Evolutionary conservation across 805 yeast genomes (phyloP).

Genomic region (Kazachstania martiniae): DNA sequence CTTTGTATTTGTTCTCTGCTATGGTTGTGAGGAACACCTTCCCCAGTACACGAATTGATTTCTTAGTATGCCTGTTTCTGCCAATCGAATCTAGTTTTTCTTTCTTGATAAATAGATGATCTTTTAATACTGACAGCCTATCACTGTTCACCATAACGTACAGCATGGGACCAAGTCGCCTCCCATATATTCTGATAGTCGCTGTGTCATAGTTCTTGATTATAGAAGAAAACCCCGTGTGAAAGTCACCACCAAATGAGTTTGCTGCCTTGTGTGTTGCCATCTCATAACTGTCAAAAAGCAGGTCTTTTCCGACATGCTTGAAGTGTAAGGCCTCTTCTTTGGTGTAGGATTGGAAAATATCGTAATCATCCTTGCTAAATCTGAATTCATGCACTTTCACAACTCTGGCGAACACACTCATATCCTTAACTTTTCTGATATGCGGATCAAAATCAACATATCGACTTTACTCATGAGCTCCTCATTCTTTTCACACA

Average conservation of each 20-base stretch:
- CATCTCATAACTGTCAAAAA: background rate
- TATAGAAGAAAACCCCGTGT: background rate
- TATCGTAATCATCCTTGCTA: background rate
- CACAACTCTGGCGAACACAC: background rate
- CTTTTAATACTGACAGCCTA: background rate
- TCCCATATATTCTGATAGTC: background rate
- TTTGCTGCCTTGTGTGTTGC: background rate
- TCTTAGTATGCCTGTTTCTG: no score
- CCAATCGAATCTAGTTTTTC: no score
- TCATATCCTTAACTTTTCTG: background rate
- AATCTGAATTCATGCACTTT: no score
- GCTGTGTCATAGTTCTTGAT: background rate
- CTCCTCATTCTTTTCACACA: no score
- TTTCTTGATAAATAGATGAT: background rate
- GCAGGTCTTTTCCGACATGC: background rate
- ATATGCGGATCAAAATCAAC: background rate
- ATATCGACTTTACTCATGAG: no score
- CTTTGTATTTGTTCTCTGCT: no score
- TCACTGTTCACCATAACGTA: background rate
- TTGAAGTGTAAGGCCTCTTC: background rate
- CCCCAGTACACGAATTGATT: no score
- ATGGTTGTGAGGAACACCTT: no score
- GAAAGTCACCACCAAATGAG: background rate
- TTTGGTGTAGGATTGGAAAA: background rate
- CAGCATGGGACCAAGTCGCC: background rate